These are phyloP conservation scores for Fusarium redolens DNA, from an alignment of 2,329 filamentous ascomycete genomes.

Conservation along the genomic window DNA sequence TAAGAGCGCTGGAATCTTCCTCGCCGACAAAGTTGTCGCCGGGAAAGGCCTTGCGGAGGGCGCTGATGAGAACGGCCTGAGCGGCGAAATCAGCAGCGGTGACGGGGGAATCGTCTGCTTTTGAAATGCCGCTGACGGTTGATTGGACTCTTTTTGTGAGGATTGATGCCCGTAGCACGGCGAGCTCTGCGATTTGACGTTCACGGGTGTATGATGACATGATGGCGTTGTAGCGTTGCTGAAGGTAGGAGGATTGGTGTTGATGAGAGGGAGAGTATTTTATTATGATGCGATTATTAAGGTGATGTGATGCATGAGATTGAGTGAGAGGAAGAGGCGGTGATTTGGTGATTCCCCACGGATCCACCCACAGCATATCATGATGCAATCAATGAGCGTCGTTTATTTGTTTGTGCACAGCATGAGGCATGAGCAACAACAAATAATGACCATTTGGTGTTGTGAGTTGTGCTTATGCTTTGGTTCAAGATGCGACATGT, in stretches of 20 bases:
- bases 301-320: background rate
- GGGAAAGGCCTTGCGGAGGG: slow-evolving; percentile 65
- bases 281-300: background rate
- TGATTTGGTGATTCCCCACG: slow-evolving; percentile 6
- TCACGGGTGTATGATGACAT: slow-evolving; percentile 47
- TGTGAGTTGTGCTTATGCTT: background rate
- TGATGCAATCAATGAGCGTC: slow-evolving; percentile 2
- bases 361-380: slow-evolving; percentile 5
- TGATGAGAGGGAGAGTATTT: background rate
- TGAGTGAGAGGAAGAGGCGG: background rate
- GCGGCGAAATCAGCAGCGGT: slow-evolving; percentile 73
- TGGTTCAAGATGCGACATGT: background rate
- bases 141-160: slow-evolving; percentile 63
- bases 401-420: background rate
- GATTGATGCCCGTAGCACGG: slow-evolving; percentile 66
- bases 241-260: background rate
- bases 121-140: slow-evolving; percentile 63
- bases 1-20: slow-evolving; percentile 66
- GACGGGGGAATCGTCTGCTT: slow-evolving; percentile 69
- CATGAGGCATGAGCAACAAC: background rate
- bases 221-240: slow-evolving; percentile 2
- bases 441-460: background rate
- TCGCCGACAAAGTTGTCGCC: slow-evolving; percentile 70
- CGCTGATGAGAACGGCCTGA: slow-evolving; percentile 70
- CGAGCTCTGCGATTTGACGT: slow-evolving; percentile 52